Base-by-base conservation (phyloP, 2,329 filamentous ascomycete species). In the Cladosporium phlei region DNA sequence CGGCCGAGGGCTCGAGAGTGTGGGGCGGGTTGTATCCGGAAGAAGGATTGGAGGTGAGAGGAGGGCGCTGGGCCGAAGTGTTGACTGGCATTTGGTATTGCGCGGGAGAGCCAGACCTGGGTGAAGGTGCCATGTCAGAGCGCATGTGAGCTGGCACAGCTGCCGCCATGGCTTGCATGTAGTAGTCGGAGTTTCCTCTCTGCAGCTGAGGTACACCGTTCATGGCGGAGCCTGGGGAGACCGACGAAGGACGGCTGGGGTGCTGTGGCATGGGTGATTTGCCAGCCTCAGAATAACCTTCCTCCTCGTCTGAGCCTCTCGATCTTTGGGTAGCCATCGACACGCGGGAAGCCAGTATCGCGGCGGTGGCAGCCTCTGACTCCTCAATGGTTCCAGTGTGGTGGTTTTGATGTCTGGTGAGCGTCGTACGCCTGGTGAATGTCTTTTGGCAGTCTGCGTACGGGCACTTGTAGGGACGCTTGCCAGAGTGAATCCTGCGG, bases 381-480 rank as follows among this genome's bases (percentile, higher is more conserved):
- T 97, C 91, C 66, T 96, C 91, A 12, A 96, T 86, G 0, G 90
- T 96, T 32, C 91, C 93, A 16, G 86, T 94, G 66, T 97, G 93
- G 60, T 95, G 88, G 58, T 95, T 95, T 69, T 96, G 89, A 65
- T 98, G 93, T 40, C 93, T 82, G 2, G 91, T 98, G 52, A 98
- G 74, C 2, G 93, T 97, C 1, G 93, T 97, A 54, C 91, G 85
- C 48, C 93, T 84, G 8, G 93, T 98, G 62, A 98, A 98, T 0
- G 91, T 97, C 77, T 97, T 97, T 64, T 97, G 90, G 68, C 93
- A 98, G 66, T 96, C 90, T 50, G 89, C 90, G 60, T 93, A 97
- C 1, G 90, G 90, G 69, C 93, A 98, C 68, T 95, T 95, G 74
- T 97, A 98, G 1, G 93, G 93, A 39, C 93, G 79, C 69, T 93